Percentiles rank a stretch among this genome's conserved stretches.
phyloP scores from a whole-genome alignment of 129 eudicot species.

The Arctium lappa region DNA sequence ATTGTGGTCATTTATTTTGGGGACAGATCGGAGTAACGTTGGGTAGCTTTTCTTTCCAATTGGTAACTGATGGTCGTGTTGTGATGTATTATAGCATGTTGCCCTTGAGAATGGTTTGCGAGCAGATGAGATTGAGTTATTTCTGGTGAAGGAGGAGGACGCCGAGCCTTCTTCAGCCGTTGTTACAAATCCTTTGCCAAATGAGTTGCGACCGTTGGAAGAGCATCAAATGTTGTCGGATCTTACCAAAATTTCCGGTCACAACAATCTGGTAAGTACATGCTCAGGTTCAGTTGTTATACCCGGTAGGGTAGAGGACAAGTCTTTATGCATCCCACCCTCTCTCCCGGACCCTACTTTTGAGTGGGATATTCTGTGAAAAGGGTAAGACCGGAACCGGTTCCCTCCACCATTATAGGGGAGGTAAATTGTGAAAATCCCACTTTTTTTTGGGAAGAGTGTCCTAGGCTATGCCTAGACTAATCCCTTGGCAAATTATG shows the following conservation, averaged over 20 bases:
- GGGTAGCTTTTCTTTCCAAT: neutral
- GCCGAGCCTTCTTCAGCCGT: conserved; percentile 3
- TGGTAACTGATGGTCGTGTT: conserved; percentile 5
- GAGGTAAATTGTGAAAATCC: neutral
- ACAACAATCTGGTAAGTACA: conserved; percentile 51
- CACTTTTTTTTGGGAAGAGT: too few relatives aligned
- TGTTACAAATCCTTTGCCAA: conserved; percentile 27
- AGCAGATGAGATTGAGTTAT: conserved; percentile 56
- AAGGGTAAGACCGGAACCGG: neutral
- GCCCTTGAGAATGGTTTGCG: conserved; percentile 39
- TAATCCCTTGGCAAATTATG: too few relatives aligned
- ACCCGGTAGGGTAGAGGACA: neutral
- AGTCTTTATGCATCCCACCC: neutral
- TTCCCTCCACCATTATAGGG: neutral
- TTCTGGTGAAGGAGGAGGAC: conserved; percentile 32
- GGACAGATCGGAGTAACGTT: too few relatives aligned
- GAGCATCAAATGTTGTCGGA: conserved; percentile 50
- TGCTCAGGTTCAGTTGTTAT: neutral
- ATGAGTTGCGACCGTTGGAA: conserved; percentile 42
- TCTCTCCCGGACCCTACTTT: neutral
- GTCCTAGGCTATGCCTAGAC: too few relatives aligned
- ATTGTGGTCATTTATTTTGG: neutral
- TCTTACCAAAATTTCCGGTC: conserved; percentile 41
- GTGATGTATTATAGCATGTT: conserved; percentile 40
- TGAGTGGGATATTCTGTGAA: neutral